Evolutionary conservation across 1,284 basidiomycete genomes (phyloP).

Genomic region (Pseudozyma flocculosa): DNA sequence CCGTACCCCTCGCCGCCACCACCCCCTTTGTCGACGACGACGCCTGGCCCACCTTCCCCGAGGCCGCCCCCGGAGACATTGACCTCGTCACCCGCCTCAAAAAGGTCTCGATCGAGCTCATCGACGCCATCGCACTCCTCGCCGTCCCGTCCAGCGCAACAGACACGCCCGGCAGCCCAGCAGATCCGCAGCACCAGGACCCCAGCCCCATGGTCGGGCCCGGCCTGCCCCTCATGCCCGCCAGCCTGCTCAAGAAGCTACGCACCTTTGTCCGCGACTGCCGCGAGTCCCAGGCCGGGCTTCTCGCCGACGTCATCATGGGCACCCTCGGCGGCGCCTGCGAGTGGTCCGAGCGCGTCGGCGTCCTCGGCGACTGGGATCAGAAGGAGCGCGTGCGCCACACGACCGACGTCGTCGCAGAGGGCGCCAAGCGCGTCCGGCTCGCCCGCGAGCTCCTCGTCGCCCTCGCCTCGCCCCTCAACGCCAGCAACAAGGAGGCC

Average conservation of each 20-base stretch:
- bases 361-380: conserved; percentile 48
- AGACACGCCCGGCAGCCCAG: background rate
- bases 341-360: conserved; percentile 51
- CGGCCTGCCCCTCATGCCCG: conserved; percentile 48
- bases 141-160: conserved; percentile 10
- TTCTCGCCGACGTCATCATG: conserved; percentile 52
- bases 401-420: conserved; percentile 38
- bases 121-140: conserved; percentile 40
- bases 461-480: conserved; percentile 47
- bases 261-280: conserved; percentile 43
- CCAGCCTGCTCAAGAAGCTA: conserved; percentile 42
- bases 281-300: conserved; percentile 34
- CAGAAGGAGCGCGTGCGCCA: conserved; percentile 40
- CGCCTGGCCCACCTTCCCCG: conserved; percentile 30
- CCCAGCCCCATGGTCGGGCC: conserved; percentile 33
- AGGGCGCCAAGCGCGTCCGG: conserved; percentile 45
- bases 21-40: conserved; percentile 45
- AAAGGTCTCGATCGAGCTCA: conserved; percentile 35
- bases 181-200: conserved; percentile 7
- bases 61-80: conserved; percentile 30
- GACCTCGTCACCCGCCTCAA: conserved; percentile 37
- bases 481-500: conserved; percentile 41
- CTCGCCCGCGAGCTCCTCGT: conserved; percentile 48
- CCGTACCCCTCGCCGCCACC: conserved; percentile 44
- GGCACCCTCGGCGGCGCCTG: conserved; percentile 55